Base-by-base conservation (phyloP, 169 alveolate species). In the Plasmodium vivax region DNA sequence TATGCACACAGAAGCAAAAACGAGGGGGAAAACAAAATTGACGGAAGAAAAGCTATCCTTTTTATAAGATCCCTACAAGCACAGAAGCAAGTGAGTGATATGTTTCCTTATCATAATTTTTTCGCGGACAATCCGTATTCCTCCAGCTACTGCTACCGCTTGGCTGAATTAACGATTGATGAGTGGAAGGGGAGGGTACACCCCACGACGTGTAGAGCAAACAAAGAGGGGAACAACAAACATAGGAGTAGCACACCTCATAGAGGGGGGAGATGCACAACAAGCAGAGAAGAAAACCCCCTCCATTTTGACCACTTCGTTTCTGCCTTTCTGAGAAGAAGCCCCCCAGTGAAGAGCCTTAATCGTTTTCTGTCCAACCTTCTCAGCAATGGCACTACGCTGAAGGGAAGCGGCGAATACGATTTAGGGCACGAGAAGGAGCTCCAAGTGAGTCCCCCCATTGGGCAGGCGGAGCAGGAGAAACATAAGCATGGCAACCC, bases 41-140 rank as follows among this genome's bases (percentile, higher is more conserved):
- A 72, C 2, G 56, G n/a, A 16, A 58, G 9, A 14, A n/a, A 1
- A 10, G 23, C 23, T 34, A 56, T 12, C 32, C 56, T 38, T 30
- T n/a, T 47, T n/a, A 47, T 72, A 19, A 32, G n/a, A 12, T 92
- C 92, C 9, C 58, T 92, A 71, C 34, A 71, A 71, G 85, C 92
- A 71, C 95, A 92, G 82, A 92, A 92, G 36, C 62, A 92, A 27
- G 92, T 72, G 54, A 92, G 58, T 71, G 92, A 72, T 30, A 47
- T 92, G 36, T 92, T 92, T 32, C 92, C 95, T 10, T 82, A 72
- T 92, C 32, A 92, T 54, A 92, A 92, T 72, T 92, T 92, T 92
- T 92, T 82, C 82, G 83, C 56, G 75, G 83, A 92, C 45, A 82
- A 83, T 92, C 9, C 82, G 27, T 92, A 82, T 73, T 82, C 95